These are phyloP conservation scores for Botryotinia globosa DNA, from an alignment of 2,329 filamentous ascomycete species.

Conservation along the genomic window DNA sequence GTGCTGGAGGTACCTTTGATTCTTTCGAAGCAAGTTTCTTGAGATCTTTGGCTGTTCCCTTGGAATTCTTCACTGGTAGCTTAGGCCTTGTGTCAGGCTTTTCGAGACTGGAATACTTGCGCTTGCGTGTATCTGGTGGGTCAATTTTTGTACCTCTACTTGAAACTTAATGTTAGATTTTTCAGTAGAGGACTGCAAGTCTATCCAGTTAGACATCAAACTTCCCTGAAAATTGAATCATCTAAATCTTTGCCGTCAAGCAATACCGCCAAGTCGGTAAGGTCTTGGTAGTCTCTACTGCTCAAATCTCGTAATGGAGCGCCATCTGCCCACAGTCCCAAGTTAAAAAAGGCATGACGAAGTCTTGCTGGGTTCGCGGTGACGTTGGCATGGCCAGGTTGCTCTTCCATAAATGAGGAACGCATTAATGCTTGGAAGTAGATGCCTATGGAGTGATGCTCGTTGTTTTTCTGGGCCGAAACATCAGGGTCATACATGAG, in stretches of 20 bases:
- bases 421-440: no score
- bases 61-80: background rate
- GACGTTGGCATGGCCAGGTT: no score
- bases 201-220: background rate
- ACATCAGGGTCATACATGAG: no score
- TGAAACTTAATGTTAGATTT: background rate
- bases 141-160: background rate
- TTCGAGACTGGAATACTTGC: background rate
- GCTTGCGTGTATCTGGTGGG: background rate
- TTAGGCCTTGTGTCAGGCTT: background rate
- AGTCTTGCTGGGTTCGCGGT: no score
- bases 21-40: background rate
- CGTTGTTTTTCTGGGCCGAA: no score
- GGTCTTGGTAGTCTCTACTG: no score
- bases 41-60: background rate
- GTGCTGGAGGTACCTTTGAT: background rate
- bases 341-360: no score
- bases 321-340: no score
- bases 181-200: background rate
- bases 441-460: no score
- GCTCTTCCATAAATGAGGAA: no score
- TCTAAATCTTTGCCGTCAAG: background rate
- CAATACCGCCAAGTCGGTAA: no score
- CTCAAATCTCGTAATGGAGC: no score
- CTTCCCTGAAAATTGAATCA: background rate